Conservation (phyloP, 2,329 filamentous ascomycete genomes). For the Trichoderma atroviride region DNA sequence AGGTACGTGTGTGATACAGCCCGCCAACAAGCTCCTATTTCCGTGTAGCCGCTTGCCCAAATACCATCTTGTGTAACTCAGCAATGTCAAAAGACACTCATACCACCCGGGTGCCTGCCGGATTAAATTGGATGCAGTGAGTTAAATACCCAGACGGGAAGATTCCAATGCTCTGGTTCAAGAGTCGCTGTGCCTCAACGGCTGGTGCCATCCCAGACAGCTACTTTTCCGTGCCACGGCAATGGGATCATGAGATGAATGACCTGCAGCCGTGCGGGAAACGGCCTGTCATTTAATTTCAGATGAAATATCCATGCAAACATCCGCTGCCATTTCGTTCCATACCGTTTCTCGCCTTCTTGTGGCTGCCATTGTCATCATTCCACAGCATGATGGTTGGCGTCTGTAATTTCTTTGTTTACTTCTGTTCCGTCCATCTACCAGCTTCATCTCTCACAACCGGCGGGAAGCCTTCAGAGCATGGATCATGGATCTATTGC, state of each 20-base stretch:
- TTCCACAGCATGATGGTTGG: background rate
- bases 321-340: conserved; percentile 11
- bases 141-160: background rate
- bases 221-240: background rate
- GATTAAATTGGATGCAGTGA: background rate
- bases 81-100: background rate
- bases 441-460: background rate
- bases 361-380: background rate
- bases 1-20: background rate
- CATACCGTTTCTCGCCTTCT: background rate
- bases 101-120: background rate
- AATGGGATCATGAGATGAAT: background rate
- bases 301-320: background rate
- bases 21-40: background rate
- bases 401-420: background rate
- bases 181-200: conserved; percentile 1
- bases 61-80: conserved; percentile 2
- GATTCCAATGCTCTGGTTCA: background rate
- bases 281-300: background rate
- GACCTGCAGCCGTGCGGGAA: too few species aligned
- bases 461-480: background rate
- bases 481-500: background rate
- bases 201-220: background rate
- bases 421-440: background rate
- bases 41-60: conserved; percentile 7